Evolutionary conservation across 805 yeast species (phyloP), one percentile per base, ranked within the genome.

Genomic region (Cyberlindnera saturnus): DNA sequence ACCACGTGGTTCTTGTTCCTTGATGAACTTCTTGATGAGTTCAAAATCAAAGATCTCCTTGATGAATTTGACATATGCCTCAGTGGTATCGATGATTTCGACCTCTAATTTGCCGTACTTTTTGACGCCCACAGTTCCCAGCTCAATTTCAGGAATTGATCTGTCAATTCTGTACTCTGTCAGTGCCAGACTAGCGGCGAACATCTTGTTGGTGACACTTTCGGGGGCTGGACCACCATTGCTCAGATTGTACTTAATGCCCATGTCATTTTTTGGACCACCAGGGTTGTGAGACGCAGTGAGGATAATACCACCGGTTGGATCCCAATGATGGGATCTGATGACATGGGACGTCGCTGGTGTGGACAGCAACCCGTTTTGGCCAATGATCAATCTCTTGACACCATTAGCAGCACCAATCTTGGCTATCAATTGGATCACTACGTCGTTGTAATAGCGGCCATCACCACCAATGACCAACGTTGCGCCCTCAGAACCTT

Each of bases 161-260:
- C 64, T 63, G 16, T 77, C 65, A 43, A 77, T 74, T 60, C 80
- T 79, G 68, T 87, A 91, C 38, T 67, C 59, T 7, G 73, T 61
- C 55, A 93, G 68, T 34, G 64, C 57, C 59, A 73, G 75, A 17
- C 95, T 78, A 26, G 69, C 73, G 46, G 80, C 90, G 69, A 68
- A 93, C 60, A 91, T 93, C 63, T 81, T 78, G 68, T 91, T 77
- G 11, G 99, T 91, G 46, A 93, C 95, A 14, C 84, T 68, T 64
- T 91, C 99, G 11, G 99, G 99, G 10, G 98, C 98, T 34, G 99
- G 99, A 3, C 96, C 99, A 53, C 99, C 99, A 61, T 91, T 91
- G 50, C 86, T 77, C 63, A 93, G 71, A 65, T 91, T 93, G 71
- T 93, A 93, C 70, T 91, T 91, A 71, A 91, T 91, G 43, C 99